phyloP scores from a whole-genome alignment of 106 monocot species.

The Posidonia australis region DNA sequence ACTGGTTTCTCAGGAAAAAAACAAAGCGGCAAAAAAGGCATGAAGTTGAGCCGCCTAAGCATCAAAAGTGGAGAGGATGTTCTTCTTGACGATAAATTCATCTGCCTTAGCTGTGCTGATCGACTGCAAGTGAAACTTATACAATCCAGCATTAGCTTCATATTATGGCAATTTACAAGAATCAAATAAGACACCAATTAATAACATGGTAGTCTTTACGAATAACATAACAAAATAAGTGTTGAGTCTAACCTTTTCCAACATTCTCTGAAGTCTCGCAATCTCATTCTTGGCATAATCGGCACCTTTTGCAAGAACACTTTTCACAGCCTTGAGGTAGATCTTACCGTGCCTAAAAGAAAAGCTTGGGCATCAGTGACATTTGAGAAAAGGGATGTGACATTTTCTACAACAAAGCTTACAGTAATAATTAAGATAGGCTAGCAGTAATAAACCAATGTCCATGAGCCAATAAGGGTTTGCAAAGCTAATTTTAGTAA shows the following conservation, averaged over 20 bases:
- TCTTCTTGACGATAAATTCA: constrained; percentile 89
- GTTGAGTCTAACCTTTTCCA: constrained; percentile 49
- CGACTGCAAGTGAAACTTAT: constrained; percentile 30
- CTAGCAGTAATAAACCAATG: too few species aligned
- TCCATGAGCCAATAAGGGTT: too few species aligned
- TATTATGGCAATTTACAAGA: too few species aligned
- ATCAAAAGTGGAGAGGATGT: constrained; percentile 64
- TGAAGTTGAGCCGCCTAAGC: background rate
- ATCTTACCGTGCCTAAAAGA: constrained; percentile 69
- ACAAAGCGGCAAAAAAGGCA: background rate
- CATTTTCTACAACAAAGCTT: background rate
- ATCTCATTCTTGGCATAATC: constrained; percentile 75
- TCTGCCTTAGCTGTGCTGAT: constrained; percentile 76
- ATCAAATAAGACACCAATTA: too few species aligned
- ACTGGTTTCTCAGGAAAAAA: background rate
- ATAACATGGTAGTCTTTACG: too few species aligned
- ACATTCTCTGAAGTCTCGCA: constrained; percentile 73
- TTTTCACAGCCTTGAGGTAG: constrained; percentile 72
- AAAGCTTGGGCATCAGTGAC: background rate
- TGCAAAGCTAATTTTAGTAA: too few species aligned
- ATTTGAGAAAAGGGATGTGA: background rate
- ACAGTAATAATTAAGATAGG: too few species aligned
- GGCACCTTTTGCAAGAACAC: constrained; percentile 47
- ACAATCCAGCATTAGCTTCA: background rate
- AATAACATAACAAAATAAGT: background rate